Conservation (phyloP, 768 basidiomycete species). For the Hygrophoropsis aurantiaca region DNA sequence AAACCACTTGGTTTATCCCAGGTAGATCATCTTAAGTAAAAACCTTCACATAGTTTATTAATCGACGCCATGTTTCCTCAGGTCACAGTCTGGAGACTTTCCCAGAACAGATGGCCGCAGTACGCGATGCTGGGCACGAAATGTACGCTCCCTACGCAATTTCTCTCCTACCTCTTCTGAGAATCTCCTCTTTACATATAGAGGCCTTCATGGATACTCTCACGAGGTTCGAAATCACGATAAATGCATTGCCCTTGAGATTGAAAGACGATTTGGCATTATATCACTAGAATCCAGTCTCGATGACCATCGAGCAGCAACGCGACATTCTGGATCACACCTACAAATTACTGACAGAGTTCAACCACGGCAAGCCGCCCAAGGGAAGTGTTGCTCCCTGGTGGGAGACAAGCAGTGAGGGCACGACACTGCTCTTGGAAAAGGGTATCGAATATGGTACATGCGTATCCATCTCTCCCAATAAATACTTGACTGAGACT, state of each 20-base stretch:
- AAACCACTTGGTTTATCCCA: conserved; percentile 74
- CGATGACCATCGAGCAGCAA: conserved; percentile 62
- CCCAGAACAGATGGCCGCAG: conserved; percentile 61
- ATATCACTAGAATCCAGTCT: conserved; percentile 47
- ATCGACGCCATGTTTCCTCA: conserved; percentile 11
- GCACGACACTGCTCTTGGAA: conserved; percentile 61
- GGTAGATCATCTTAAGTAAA: conserved; percentile 32
- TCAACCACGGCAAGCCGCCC: conserved; percentile 55
- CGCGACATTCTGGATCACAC: conserved; percentile 66
- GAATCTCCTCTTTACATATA: conserved; percentile 14
- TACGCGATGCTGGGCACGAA: conserved; percentile 70
- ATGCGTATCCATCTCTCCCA: conserved; percentile 10
- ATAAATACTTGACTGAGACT: conserved; percentile 11
- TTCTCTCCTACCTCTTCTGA: not conserved
- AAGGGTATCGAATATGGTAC: conserved; percentile 72
- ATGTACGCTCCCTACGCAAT: conserved; percentile 35
- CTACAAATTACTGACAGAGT: conserved; percentile 55
- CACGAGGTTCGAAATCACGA: conserved; percentile 46
- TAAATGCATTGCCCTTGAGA: not conserved
- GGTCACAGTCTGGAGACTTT: conserved; percentile 73
- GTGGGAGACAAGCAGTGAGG: conserved; percentile 73
- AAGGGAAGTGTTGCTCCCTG: conserved; percentile 69
- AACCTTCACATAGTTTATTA: not conserved
- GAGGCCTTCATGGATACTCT: conserved; percentile 65
- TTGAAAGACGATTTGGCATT: not conserved